Evolutionary conservation across 192 early-diverging fungal species (phyloP).

Genomic region (Backusella macrospora): DNA sequence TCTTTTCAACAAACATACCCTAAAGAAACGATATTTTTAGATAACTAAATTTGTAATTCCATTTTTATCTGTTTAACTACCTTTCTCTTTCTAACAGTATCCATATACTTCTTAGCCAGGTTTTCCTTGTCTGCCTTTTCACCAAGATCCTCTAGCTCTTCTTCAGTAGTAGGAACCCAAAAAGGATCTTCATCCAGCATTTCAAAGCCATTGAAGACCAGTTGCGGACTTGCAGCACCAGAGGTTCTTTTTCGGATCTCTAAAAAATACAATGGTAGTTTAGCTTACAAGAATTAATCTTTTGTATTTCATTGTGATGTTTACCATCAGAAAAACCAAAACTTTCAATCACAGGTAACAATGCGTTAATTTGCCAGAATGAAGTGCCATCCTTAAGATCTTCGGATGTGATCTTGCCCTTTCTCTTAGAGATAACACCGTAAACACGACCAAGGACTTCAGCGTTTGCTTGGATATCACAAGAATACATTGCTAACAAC

Average conservation of each 20-base stretch:
- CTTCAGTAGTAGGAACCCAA: constrained; percentile 98
- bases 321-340: constrained; percentile 98
- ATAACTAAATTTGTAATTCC: not conserved
- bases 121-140: constrained; percentile 98
- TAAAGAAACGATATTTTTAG: constrained; percentile 12
- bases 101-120: constrained; percentile 95
- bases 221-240: constrained; percentile 92
- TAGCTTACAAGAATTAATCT: not conserved
- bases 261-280: constrained; percentile 29
- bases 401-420: constrained; percentile 92
- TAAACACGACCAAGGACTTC: constrained; percentile 97
- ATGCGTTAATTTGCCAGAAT: constrained; percentile 87
- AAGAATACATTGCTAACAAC: constrained; percentile 95
- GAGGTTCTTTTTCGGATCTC: constrained; percentile 96
- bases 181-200: constrained; percentile 92
- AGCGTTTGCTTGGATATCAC: constrained; percentile 94
- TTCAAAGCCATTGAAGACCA: constrained; percentile 96
- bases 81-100: constrained; percentile 91
- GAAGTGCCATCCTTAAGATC: constrained; percentile 98
- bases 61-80: constrained; percentile 47
- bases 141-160: constrained; percentile 97
- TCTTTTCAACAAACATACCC: constrained; percentile 90
- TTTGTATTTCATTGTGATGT: not conserved
- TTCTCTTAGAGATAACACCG: constrained; percentile 86
- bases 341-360: constrained; percentile 93